A percentile compares a stretch with the other conserved stretches of the same genome.
These are phyloP conservation scores for Fusarium sp. DNA, from an alignment of 2,329 filamentous ascomycete species.

Conservation along the genomic window DNA sequence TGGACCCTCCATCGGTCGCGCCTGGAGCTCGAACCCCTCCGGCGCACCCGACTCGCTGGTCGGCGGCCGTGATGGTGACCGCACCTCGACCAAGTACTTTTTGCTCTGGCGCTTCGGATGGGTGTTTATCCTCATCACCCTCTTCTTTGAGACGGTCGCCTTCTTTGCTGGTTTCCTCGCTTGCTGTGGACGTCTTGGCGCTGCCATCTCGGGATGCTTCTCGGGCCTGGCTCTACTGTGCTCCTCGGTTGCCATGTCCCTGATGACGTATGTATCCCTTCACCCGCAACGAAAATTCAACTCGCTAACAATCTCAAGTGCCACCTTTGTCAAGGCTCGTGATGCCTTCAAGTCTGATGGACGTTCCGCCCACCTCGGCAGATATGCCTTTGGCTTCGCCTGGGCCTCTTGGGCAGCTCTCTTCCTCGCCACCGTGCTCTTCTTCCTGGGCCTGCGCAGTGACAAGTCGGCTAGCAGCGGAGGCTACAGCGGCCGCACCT, in stretches of 20 bases:
- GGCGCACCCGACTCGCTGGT: conserved; percentile 59
- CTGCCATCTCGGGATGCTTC: conserved; percentile 72
- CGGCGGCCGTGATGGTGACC: conserved; percentile 64
- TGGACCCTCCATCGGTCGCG: conserved; percentile 79
- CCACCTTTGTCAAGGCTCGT: conserved; percentile 76
- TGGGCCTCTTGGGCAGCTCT: conserved; percentile 78
- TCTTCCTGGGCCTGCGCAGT: conserved; percentile 71
- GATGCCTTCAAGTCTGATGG: conserved; percentile 70
- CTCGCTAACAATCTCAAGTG: conserved; percentile 48
- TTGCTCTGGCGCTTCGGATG: conserved; percentile 93
- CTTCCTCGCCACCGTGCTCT: conserved; percentile 74
- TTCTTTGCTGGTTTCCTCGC: conserved; percentile 77
- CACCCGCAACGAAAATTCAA: neutral
- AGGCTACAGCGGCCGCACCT: conserved; percentile 48
- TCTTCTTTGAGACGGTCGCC: conserved; percentile 79
- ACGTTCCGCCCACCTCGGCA: conserved; percentile 70
- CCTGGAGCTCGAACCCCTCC: conserved; percentile 63
- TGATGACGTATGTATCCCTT: conserved; percentile 76
- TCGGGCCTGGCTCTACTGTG: conserved; percentile 74
- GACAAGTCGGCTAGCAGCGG: conserved; percentile 52
- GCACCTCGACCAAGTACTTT: conserved; percentile 74
- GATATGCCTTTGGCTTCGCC: conserved; percentile 79
- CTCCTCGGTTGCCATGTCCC: conserved; percentile 71
- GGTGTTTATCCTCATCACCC: conserved; percentile 86
- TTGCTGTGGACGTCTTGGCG: conserved; percentile 77